A percentile compares a stretch with the other conserved stretches of the same genome.
phyloP scores from a whole-genome alignment of 1,284 basidiomycete species.

The Ustilago esculenta region DNA sequence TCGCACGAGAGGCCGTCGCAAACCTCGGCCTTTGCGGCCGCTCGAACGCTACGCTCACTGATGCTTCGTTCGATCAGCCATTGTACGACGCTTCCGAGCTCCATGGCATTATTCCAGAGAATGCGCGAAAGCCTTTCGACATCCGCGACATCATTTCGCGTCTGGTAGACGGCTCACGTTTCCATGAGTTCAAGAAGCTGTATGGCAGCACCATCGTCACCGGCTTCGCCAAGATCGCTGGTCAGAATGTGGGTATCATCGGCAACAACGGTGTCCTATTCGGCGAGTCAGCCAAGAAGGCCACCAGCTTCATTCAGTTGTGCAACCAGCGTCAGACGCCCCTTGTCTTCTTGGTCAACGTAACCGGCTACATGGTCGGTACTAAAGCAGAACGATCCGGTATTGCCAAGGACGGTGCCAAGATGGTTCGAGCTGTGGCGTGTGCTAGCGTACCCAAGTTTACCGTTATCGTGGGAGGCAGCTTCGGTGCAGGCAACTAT shows the following conservation, averaged over 20 bases:
- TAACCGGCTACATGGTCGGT: constrained; percentile 90
- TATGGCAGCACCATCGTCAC: constrained; percentile 90
- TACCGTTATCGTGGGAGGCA: constrained; percentile 92
- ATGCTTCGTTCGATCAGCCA: constrained; percentile 75
- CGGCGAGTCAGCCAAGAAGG: constrained; percentile 90
- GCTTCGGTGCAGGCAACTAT: constrained; percentile 94
- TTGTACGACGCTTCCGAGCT: constrained; percentile 82
- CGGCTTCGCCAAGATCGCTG: constrained; percentile 70
- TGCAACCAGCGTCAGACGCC: constrained; percentile 91
- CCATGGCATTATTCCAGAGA: constrained; percentile 89
- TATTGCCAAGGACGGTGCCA: constrained; percentile 95
- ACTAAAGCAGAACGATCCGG: constrained; percentile 92
- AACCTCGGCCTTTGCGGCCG: constrained; percentile 72
- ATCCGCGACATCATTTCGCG: constrained; percentile 93
- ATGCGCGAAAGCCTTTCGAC: constrained; percentile 86
- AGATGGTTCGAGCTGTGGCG: constrained; percentile 96
- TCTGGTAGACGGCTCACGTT: constrained; percentile 87
- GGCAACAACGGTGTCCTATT: constrained; percentile 95
- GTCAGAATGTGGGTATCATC: constrained; percentile 72
- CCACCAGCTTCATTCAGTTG: constrained; percentile 92
- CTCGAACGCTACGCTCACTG: constrained; percentile 13
- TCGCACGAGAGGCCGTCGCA: constrained; percentile 82
- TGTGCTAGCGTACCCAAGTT: constrained; percentile 93
- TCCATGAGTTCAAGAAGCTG: constrained; percentile 94
- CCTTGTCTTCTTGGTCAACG: constrained; percentile 90